phyloP scores from a whole-genome alignment of 805 yeast species.

The Starmerella powellii region DNA sequence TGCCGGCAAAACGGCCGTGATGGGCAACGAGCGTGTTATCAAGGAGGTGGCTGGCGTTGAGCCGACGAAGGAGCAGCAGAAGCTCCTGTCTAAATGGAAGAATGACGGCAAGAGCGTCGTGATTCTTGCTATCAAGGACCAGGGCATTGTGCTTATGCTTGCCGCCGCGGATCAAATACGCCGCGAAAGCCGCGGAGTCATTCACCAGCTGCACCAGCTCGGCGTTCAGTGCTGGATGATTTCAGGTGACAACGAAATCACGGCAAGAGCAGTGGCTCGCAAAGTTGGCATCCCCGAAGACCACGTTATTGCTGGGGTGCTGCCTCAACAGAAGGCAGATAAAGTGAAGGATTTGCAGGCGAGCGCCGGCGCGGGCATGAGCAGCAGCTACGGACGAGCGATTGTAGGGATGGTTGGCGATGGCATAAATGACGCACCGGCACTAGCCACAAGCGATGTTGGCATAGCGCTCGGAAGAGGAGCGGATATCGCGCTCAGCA shows the following conservation, averaged over 20 bases:
- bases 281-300: conserved; percentile 45
- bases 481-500: conserved; percentile 60
- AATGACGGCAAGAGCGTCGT: conserved; percentile 51
- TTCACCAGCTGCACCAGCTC: conserved; percentile 32
- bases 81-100: conserved; percentile 43
- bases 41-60: conserved; percentile 37
- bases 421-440: conserved; percentile 77
- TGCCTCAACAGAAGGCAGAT: conserved; percentile 61
- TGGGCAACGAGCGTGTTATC: conserved; percentile 53
- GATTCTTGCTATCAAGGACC: conserved; percentile 35
- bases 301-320: conserved; percentile 54
- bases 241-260: conserved; percentile 57
- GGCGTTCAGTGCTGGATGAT: conserved; percentile 60
- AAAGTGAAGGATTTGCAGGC: conserved; percentile 45
- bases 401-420: conserved; percentile 73
- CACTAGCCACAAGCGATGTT: conserved; percentile 60
- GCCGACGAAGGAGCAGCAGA: conserved; percentile 28
- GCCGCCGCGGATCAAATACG: conserved; percentile 44
- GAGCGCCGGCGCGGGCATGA: conserved; percentile 25
- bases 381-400: conserved; percentile 23
- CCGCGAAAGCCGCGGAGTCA: conserved; percentile 44
- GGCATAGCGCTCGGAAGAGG: conserved; percentile 70
- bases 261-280: conserved; percentile 55
- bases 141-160: conserved; percentile 32
- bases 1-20: conserved; percentile 22